Evolutionary conservation across 148 eudicot genomes (phyloP), one percentile per base, ranked within the genome.

Genomic region (Cornus kousa): DNA sequence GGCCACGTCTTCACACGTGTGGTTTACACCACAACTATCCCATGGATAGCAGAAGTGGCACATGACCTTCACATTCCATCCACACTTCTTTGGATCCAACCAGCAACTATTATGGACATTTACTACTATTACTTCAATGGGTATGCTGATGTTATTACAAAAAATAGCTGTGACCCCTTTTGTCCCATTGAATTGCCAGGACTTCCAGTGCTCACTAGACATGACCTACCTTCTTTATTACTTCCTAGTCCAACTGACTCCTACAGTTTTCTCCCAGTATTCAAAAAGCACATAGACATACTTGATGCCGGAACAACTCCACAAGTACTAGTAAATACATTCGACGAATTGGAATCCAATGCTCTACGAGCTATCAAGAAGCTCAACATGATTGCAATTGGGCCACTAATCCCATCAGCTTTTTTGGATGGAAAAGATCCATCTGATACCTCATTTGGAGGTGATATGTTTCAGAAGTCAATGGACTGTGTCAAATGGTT

Each of bases 11-110:
- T 94, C n/a, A 86, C 91, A 22, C 87, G 91, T 70, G 62, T 89
- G 64, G 88, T 87, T 72, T 86, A 90, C 86, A 83, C 90, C 0
- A 79, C 85, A 8, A 72, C 90, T 9, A 79, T 90, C 13, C 87
- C 93, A 0, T 94, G 94, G 94, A 92, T 86, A 0, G 82, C 85
- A 1, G 77, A 77, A 69, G 91, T 92, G 83, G 93, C 94, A 9
- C 87, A 87, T 74, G 81, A 57, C 3, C 68, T 60, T 59, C 77
- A 84, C 75, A 60, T 90, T 68, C 92, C 94, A 2, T 80, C 83
- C 0, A 87, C 91, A 0, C 82, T 87, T 0, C 72, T 90, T 0
- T 92, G 93, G 94, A 87, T 89, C 48, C 97, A 92, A 80, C 90
- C 98, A 0, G 92, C 94, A 37, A 57, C 86, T 0, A 83, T 88